Conservation (phyloP, 225 moss, liverwort and hornwort species). For the Sphagnum contortum region DNA sequence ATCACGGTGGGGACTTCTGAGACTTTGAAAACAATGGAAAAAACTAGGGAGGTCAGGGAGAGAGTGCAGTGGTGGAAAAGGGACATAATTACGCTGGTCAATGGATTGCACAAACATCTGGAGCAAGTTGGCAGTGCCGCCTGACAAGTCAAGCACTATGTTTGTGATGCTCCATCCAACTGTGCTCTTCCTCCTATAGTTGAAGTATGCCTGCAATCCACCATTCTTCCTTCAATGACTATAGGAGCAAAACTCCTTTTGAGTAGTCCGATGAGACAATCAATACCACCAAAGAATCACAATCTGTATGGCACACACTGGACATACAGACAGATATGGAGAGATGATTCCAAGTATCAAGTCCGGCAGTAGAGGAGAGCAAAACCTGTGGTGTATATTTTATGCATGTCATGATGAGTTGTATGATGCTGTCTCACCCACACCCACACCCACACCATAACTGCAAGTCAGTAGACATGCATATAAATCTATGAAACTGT, state of each 20-base stretch:
- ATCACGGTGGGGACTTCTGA: no score
- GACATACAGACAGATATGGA: not conserved
- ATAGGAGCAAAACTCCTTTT: not conserved
- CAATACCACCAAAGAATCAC: not conserved
- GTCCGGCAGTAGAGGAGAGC: no score
- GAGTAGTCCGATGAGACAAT: not conserved
- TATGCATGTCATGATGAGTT: constrained; percentile 74
- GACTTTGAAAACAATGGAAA: no score
- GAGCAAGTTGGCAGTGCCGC: constrained; percentile 56
- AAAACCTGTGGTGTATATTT: constrained; percentile 93
- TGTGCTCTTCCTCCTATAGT: constrained; percentile 78
- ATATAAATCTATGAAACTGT: no score
- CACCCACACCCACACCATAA: constrained; percentile 7
- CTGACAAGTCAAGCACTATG: constrained; percentile 82
- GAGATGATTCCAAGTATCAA: no score
- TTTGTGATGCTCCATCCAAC: constrained; percentile 81
- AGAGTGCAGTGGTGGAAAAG: no score
- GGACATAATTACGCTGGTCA: constrained; percentile 54
- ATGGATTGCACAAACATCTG: constrained; percentile 87
- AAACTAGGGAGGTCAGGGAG: no score
- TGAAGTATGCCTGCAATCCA: constrained; percentile 63
- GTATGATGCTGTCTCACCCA: constrained; percentile 63
- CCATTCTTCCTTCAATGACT: not conserved
- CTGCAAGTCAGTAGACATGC: not conserved
- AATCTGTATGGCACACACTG: not conserved